Evolutionary conservation across 306 rosid species (phyloP).

Genomic region (Parietaria judaica): DNA sequence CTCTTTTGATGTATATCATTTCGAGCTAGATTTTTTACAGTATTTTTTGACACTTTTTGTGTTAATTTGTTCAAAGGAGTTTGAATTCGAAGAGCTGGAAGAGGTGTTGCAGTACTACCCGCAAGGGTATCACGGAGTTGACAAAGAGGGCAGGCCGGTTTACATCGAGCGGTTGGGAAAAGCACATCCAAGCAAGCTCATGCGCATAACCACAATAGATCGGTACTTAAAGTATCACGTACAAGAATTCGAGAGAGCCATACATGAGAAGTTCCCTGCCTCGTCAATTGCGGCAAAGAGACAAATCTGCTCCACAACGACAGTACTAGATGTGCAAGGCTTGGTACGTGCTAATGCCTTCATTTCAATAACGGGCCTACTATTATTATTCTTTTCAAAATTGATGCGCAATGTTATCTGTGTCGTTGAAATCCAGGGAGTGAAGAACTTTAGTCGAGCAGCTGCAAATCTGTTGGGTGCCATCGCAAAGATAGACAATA

Average conservation of each 20-base stretch:
- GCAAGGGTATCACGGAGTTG: slow-evolving; percentile 96
- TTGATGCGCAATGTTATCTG: slow-evolving; percentile 5
- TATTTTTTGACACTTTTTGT: background rate
- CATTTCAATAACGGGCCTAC: background rate
- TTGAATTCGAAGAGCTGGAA: slow-evolving; percentile 81
- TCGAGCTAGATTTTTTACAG: background rate
- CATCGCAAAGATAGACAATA: slow-evolving; percentile 69
- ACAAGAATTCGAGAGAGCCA: slow-evolving; percentile 88
- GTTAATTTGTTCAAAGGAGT: slow-evolving; percentile 51
- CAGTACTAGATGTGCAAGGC: slow-evolving; percentile 93
- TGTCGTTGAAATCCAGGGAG: slow-evolving; percentile 50
- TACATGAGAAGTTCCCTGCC: slow-evolving; percentile 86
- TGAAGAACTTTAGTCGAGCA: slow-evolving; percentile 76
- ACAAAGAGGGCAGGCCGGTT: slow-evolving; percentile 93
- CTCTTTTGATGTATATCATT: background rate
- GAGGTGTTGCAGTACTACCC: slow-evolving; percentile 93
- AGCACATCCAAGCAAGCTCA: slow-evolving; percentile 87
- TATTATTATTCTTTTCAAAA: background rate
- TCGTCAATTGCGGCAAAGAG: slow-evolving; percentile 90
- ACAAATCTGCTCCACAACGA: slow-evolving; percentile 72
- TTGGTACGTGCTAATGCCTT: slow-evolving; percentile 50
- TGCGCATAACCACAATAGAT: slow-evolving; percentile 74
- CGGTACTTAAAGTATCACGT: slow-evolving; percentile 87
- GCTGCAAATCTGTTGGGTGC: slow-evolving; percentile 79
- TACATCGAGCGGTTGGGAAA: slow-evolving; percentile 93